Conservation (phyloP, 2,329 filamentous ascomycete species). For the Bipolaris victoriae region DNA sequence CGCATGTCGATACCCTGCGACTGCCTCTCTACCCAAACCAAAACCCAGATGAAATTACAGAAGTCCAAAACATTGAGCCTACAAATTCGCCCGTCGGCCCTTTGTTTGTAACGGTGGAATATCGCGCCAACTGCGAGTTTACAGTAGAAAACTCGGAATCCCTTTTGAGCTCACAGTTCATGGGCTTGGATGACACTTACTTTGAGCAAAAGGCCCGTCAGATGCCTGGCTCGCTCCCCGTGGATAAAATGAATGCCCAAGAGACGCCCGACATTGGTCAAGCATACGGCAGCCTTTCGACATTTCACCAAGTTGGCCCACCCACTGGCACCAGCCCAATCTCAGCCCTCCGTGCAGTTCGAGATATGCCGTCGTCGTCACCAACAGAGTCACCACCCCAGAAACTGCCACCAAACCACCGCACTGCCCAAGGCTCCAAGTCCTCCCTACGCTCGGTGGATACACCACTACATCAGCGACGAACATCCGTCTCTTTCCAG, state of each 20-base stretch:
- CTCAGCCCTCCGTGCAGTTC: conserved; percentile 76
- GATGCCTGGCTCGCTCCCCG: conserved; percentile 78
- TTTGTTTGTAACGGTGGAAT: conserved; percentile 80
- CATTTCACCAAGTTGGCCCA: conserved; percentile 79
- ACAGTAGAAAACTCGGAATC: conserved; percentile 90
- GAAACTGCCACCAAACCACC: conserved; percentile 55
- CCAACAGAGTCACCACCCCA: conserved; percentile 59
- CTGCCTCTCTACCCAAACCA: conserved; percentile 68
- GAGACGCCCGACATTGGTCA: conserved; percentile 70
- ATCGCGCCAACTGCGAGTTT: conserved; percentile 89
- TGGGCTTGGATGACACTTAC: conserved; percentile 86
- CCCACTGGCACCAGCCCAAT: conserved; percentile 83
- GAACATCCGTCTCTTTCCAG: conserved; percentile 87
- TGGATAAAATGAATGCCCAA: conserved; percentile 57
- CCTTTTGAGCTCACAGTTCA: conserved; percentile 87
- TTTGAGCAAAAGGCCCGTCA: conserved; percentile 74
- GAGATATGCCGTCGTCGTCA: conserved; percentile 59
- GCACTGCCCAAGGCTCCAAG: conserved; percentile 56
- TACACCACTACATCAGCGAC: conserved; percentile 61
- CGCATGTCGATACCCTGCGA: conserved; percentile 71
- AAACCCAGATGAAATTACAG: conserved; percentile 68
- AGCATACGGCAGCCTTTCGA: conserved; percentile 87
- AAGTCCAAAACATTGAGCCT: conserved; percentile 71
- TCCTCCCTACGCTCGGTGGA: conserved; percentile 60
- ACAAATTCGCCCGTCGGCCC: conserved; percentile 86